These are phyloP conservation scores for Annulohypoxylon stygium DNA, from an alignment of 495 filamentous ascomycete genomes.

Conservation along the genomic window DNA sequence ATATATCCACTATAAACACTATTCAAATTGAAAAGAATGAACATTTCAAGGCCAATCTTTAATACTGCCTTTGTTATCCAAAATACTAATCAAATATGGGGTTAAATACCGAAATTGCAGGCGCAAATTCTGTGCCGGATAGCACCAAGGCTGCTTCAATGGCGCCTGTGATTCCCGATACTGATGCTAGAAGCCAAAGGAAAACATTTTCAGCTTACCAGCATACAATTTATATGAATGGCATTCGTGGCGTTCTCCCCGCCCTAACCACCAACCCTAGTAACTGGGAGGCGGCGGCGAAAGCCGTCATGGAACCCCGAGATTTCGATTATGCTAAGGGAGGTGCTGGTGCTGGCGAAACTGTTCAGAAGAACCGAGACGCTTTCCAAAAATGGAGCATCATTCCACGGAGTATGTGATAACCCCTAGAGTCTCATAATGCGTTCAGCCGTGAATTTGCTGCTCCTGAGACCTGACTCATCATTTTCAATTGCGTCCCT, in stretches of 20 bases:
- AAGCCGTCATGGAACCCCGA: neutral
- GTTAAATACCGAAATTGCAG: neutral
- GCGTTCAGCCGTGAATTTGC: too few species aligned
- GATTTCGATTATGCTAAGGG: neutral
- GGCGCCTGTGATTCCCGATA: neutral
- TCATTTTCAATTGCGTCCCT: neutral
- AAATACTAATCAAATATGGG: neutral
- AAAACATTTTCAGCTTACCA: neutral
- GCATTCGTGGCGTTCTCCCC: neutral
- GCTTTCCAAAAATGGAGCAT: neutral
- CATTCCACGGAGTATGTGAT: neutral
- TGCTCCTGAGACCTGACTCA: too few species aligned
- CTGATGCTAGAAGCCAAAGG: neutral
- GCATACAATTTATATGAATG: neutral
- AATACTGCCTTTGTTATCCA: neutral
- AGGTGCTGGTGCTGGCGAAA: neutral
- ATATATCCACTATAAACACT: neutral
- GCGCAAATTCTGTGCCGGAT: neutral
- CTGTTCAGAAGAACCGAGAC: neutral
- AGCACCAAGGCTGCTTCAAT: neutral
- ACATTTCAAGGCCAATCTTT: neutral
- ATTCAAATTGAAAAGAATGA: neutral
- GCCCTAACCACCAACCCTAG: neutral
- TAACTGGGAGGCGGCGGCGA: neutral
- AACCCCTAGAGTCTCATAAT: neutral